A percentile compares a stretch with the other conserved stretches of the same genome.
These are phyloP conservation scores for Monoraphidium neglectum DNA, from an alignment of 139 green algal species.

Conservation along the genomic window DNA sequence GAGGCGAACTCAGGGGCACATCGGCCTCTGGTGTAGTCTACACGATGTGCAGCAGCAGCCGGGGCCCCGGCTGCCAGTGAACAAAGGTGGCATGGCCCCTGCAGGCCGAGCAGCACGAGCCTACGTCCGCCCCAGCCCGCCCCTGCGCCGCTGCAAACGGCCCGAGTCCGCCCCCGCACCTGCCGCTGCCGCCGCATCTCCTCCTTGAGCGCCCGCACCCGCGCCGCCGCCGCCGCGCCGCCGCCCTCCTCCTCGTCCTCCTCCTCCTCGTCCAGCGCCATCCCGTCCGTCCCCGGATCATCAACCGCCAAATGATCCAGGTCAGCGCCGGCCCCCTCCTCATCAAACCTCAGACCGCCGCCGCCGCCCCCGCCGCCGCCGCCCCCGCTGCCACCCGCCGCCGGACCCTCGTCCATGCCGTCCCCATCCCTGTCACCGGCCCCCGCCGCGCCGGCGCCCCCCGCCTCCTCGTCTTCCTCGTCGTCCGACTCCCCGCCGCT, in stretches of 20 bases:
- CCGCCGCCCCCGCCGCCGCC: not conserved
- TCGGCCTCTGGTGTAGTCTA: too few species aligned
- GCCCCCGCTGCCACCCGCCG: not conserved
- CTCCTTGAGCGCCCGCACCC: not conserved
- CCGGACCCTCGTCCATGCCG: slow-evolving; percentile 44
- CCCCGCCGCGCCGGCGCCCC: slow-evolving; percentile 42
- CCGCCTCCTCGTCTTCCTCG: slow-evolving; percentile 43
- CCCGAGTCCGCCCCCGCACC: not conserved
- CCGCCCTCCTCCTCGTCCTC: slow-evolving; percentile 24
- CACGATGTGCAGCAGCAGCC: too few species aligned
- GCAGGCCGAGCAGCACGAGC: too few species aligned
- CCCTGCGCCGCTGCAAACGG: too few species aligned
- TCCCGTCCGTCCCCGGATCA: slow-evolving; percentile 30
- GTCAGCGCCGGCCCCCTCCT: not conserved
- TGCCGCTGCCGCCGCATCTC: not conserved
- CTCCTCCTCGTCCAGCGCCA: slow-evolving; percentile 40
- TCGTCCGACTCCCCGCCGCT: slow-evolving; percentile 37
- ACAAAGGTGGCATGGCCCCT: too few species aligned
- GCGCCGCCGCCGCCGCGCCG: not conserved
- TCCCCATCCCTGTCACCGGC: slow-evolving; percentile 15
- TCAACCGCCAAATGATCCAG: not conserved
- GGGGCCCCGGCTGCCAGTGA: too few species aligned
- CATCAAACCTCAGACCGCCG: not conserved
- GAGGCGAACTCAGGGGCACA: too few species aligned
- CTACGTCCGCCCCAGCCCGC: too few species aligned